Base-by-base conservation (phyloP, 257 asterid genomes). In the Coffea canephora region DNA sequence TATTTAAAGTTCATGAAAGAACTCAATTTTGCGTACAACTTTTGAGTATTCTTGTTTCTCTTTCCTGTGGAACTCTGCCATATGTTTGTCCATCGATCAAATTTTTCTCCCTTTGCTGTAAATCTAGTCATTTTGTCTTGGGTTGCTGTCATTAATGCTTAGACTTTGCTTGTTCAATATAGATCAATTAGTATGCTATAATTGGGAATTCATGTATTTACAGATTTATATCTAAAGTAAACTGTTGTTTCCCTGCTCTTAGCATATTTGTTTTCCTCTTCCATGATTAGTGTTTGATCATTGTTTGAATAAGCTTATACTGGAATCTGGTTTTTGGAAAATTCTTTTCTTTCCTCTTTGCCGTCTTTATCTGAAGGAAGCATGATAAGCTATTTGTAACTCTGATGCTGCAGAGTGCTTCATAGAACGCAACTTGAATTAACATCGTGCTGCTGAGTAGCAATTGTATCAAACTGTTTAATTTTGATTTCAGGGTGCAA, bases 401-500 rank as follows among this genome's bases (percentile, higher is more conserved):
- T 70, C 5, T 5, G 18, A 41, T 46, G n/a, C 65, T 18, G 67
- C 72, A 41, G 49, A 79, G 31, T 72, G 13, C 12, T 52, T 41
- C 45, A 69, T 55, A 69, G 13, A 69, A 21, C 21, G 15, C 62
- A 21, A 34, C 34, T 50, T 54, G 36, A 27, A 15, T 39, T 5
- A 8, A 25, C 34, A 27, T 55, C 31, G 31, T 27, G 48, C 23
- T 77, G 9, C 76, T 41, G 36, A 54, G 46, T 31, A 39, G 68
- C 34, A 34, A 62, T 69, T 48, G 43, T 18, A 23, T 41, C n/a
- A 41, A 81, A 70, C 16, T 8, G 66, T 10, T 59, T 81, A 13
- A 43, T 8, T 16, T 54, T 86, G 67, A 68, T 81, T 76, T 77
- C 87, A 94, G 97, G 97, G 98, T 57, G 98, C 98, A 87, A 94